phyloP scores from a whole-genome alignment of 257 asterid genomes.

The Solanum paucissectum region DNA sequence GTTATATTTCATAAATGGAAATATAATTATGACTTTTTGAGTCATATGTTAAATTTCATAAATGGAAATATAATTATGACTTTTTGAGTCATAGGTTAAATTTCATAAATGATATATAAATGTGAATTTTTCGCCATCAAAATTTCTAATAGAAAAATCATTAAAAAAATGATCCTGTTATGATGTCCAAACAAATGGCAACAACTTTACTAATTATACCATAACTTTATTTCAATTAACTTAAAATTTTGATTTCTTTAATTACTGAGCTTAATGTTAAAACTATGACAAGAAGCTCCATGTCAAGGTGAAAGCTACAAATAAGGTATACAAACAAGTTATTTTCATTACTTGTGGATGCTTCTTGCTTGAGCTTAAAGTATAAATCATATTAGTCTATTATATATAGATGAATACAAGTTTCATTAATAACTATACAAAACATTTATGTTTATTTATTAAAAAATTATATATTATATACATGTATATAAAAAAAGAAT shows the following conservation, averaged over 20 bases:
- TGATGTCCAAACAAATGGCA: neutral
- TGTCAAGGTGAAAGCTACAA: neutral
- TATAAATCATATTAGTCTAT: too few species aligned
- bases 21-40: neutral
- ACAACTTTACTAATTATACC: neutral
- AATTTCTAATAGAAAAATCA: neutral
- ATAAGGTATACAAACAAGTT: too few species aligned
- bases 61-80: neutral
- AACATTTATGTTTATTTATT: neutral
- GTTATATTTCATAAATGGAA: neutral
- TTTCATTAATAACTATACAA: neutral
- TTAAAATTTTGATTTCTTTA: too few species aligned
- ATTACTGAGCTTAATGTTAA: neutral
- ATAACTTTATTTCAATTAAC: neutral
- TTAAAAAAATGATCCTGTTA: neutral
- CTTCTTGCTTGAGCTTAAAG: too few species aligned
- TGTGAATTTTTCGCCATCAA: neutral
- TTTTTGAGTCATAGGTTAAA: too few species aligned
- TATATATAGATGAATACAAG: neutral
- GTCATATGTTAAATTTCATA: neutral
- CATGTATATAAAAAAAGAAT: too few species aligned
- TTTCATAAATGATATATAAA: too few species aligned
- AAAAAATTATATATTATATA: too few species aligned
- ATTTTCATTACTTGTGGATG: too few species aligned
- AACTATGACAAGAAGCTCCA: neutral